Base-by-base conservation (phyloP, 2,329 filamentous ascomycete species). In the Cyphellophora attinorum region DNA sequence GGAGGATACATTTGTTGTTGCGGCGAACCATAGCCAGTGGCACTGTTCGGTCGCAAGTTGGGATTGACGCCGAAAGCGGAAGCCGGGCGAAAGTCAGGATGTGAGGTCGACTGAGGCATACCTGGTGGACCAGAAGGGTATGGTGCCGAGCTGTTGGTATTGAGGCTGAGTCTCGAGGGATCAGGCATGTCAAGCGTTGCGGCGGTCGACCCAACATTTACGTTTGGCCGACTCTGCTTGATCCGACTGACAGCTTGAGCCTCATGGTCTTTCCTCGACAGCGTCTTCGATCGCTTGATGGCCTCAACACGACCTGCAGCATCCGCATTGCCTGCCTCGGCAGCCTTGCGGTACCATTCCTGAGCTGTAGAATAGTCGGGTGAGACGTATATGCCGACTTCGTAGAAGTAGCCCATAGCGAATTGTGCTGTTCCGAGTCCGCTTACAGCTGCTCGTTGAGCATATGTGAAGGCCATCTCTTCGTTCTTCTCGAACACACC, bases 351-450 rank as follows among this genome's bases (percentile, higher is more conserved):
- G 55, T 98, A 98, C 91, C 91, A 98, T 44, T 70, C 76, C 43
- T 81, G 71, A 1, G 91, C 89, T 55, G 91, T 83, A 32, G 76
- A 72, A 27, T 95, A 62, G 54, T 89, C 84, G 45, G 85, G 81
- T n/a, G 76, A 74, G 15, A 93, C 82, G 53, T 86, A 79, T 54
- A 98, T 93, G 47, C 91, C 91, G 48, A 98, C 93, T 57, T 98
- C 91, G 55, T 91, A 77, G 62, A 96, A 98, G 60, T 98, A 98
- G 8, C 89, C 89, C 68, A 98, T 76, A 16, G 91, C 91, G 53
- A 98, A 98, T 57, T 96, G 86, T 31, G 88, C 91, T 0, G 88
- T 96, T 0, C 85, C 72, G 31, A 96, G 70, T 36, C 86, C 86
- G 25, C 78, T 74, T 33, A 76, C 68, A 6, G 91, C 89, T 8